Percentiles rank a stretch among this genome's conserved stretches.
These are phyloP conservation scores for Annulohypoxylon bovei DNA, from an alignment of 495 filamentous ascomycete species.

Conservation along the genomic window DNA sequence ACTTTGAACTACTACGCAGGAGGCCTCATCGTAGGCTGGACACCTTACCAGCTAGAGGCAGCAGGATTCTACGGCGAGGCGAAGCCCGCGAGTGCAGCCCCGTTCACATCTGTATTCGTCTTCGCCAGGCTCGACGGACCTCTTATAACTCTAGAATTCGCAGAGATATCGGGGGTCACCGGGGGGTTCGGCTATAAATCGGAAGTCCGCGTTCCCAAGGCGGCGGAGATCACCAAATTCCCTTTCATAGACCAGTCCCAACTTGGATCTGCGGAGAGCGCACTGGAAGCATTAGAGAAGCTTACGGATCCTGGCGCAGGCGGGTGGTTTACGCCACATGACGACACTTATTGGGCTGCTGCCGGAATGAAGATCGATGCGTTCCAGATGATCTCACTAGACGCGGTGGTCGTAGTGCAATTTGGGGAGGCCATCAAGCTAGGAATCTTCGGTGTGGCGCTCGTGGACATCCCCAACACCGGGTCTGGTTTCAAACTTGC, in stretches of 20 bases:
- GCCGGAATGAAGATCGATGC: constrained; percentile 54
- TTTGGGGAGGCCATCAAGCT: constrained; percentile 46
- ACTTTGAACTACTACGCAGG: constrained; percentile 48
- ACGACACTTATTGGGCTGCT: constrained; percentile 51
- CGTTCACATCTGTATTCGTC: constrained; percentile 52
- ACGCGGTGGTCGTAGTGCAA: constrained; percentile 52
- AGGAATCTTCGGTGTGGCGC: constrained; percentile 53
- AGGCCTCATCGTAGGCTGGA: constrained; percentile 51
- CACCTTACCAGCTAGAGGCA: constrained; percentile 51
- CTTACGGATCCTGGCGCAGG: constrained; percentile 1
- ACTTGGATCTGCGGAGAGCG: constrained; percentile 11
- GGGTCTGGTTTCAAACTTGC: constrained; percentile 37
- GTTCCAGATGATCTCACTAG: constrained; percentile 53
- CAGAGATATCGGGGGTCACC: constrained; percentile 50
- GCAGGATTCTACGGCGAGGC: constrained; percentile 49
- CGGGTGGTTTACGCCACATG: constrained; percentile 22
- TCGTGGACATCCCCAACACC: constrained; percentile 45
- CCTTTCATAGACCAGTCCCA: constrained; percentile 48
- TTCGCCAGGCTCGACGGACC: constrained; percentile 57
- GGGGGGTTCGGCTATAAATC: constrained; percentile 61
- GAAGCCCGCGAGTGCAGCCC: neutral
- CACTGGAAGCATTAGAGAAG: neutral
- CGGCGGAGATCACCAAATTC: constrained; percentile 49
- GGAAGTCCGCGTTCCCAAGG: constrained; percentile 45
- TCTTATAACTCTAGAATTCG: constrained; percentile 54